Evolutionary conservation across 441 rosid species (phyloP), one percentile per base, ranked within the genome.

Genomic region (Erysimum pusillum): DNA sequence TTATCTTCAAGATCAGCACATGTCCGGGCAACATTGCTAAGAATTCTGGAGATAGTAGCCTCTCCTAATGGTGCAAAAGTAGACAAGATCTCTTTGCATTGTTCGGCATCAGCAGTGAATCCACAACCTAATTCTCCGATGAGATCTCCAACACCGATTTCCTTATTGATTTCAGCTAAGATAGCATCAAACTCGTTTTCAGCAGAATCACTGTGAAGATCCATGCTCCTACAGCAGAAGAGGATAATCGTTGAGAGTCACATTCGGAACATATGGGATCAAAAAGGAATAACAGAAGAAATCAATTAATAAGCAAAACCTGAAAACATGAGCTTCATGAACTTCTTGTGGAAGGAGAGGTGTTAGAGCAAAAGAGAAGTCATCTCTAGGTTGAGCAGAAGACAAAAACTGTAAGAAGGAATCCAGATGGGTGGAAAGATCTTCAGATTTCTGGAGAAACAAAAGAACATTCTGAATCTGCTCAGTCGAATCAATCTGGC

Each of bases 101-200:
- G 97, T 42, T 81, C 61, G 71, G 79, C 83, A 82, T 89, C 96
- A 83, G 84, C 83, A 5, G 98, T 92, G 87, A 96, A 88, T 60
- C 93, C 97, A 83, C 85, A 92, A 71, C 99, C 99, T 76, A 96
- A 79, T 77, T 96, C 98, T 86, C 83, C 92, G 81, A 93, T 82
- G 65, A 92, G 80, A 79, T 90, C 97, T 59, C 93, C 96, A 78
- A 87, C 80, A 80, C 85, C 79, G 77, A 85, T 81, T 79, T 93
- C 97, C 88, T 91, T 85, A 79, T 92, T 89, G 84, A 96, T 96
- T 65, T 96, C 99, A 25, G 88, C 90, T 81, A 93, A 81, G 64
- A 96, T 84, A 32, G 83, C 85, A 83, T 96, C 93, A 85, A 96
- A 87, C 70, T 96, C 97, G 80, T 81, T 80, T 71, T 81, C 91